Evolutionary conservation across 176 grass and related monocot species (phyloP), one percentile per base, ranked within the genome.

Genomic region (Areca catechu): DNA sequence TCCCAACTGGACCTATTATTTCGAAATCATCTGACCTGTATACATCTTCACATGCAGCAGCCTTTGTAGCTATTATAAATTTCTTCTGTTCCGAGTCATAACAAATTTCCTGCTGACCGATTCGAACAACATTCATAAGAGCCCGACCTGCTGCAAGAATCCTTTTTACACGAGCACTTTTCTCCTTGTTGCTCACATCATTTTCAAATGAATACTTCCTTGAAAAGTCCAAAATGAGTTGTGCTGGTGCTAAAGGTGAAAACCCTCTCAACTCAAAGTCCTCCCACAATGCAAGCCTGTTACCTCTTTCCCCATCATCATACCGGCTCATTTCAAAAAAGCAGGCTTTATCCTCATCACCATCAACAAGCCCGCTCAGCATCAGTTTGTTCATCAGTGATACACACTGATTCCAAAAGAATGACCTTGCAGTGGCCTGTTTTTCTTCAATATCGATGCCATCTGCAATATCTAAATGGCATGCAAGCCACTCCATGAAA

Each of bases 181-280:
- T 89, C 57, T 86, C 86, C 37, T 82, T 86, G 21, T 20, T 71
- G 63, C 77, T 71, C 62, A 76, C 83, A 73, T 84, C 74, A 84
- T 66, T 90, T 65, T 56, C 74, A 73, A 66, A 69, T 57, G 65
- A 23, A 29, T 74, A 69, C 65, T 95, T 90, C 63, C 68, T 90
- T 18, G 83, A 90, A 60, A 95, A 95, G 57, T 95, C 86, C 68
- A 95, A 87, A 66, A 95, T 90, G 66, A 74, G 28, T 17, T 95
- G 86, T 48, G 86, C 91, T 69, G 91, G 91, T 15, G 76, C 71
- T 53, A 87, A 78, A 5, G 86, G 91, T 19, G 68, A 70, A 64
- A 96, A 96, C 20, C 91, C 91, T 86, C 86, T 90, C 59, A 96
- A 86, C 65, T 90, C 86, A 20, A 81, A 69, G 71, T 95, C 90